Conservation (phyloP, 192 early-diverging fungal genomes). For the Mortierella alpina region DNA sequence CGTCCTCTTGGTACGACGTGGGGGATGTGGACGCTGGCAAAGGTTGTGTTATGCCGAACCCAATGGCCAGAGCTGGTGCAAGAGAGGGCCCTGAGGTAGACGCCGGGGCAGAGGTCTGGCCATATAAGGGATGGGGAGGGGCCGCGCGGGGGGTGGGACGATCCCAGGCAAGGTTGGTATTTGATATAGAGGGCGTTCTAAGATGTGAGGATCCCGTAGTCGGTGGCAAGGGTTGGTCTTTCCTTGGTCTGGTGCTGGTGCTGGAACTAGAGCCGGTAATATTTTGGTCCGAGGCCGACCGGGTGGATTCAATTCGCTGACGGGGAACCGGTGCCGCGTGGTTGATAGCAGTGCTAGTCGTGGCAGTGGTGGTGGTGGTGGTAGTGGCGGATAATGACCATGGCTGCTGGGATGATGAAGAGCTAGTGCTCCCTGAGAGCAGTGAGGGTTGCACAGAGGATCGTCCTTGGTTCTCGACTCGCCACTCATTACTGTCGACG, state of each 20-base stretch:
- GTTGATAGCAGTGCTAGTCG: neutral
- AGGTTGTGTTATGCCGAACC: slow-evolving; percentile 10
- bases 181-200: slow-evolving; percentile 1
- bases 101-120: neutral
- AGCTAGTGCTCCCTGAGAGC: too few species aligned
- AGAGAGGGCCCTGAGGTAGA: slow-evolving; percentile 10
- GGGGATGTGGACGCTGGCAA: slow-evolving; percentile 3
- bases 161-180: slow-evolving; percentile 26
- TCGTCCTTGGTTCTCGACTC: neutral
- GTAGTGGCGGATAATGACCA: too few species aligned
- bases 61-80: slow-evolving; percentile 25
- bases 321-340: neutral
- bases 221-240: slow-evolving; percentile 37
- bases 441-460: too few species aligned
- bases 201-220: slow-evolving; percentile 15
- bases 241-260: slow-evolving; percentile 13
- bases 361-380: neutral
- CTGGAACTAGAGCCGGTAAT: too few species aligned
- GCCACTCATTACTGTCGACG: slow-evolving; percentile 41
- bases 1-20: neutral
- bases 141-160: slow-evolving; percentile 10
- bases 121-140: slow-evolving; percentile 5
- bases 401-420: too few species aligned
- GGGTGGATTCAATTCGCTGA: neutral
- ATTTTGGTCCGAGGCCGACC: neutral